Evolutionary conservation across 495 filamentous ascomycete genomes (phyloP).

Genomic region (Penicillium dipodomyicola): DNA sequence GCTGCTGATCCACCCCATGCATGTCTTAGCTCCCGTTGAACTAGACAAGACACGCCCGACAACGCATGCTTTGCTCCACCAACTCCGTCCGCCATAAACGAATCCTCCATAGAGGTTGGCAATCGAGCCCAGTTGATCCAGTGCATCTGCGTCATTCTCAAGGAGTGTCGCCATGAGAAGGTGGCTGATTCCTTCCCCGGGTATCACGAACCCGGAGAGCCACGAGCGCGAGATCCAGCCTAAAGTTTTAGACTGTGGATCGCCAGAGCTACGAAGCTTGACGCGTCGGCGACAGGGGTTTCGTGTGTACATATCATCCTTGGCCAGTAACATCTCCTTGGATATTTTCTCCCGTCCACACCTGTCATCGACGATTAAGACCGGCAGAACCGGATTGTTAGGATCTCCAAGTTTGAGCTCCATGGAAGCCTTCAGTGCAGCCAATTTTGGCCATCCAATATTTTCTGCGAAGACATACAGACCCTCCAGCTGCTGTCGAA

Average conservation of each 20-base stretch:
- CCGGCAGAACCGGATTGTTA: constrained; percentile 10
- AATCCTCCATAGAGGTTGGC: constrained; percentile 81
- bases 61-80: constrained; percentile 80
- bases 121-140: constrained; percentile 61
- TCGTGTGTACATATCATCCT: constrained; percentile 34
- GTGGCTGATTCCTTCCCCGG: constrained; percentile 69
- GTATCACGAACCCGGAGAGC: constrained; percentile 74
- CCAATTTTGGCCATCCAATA: constrained; percentile 49
- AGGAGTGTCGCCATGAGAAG: constrained; percentile 75
- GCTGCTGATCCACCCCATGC: constrained; percentile 75
- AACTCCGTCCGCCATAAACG: constrained; percentile 64
- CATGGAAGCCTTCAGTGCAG: constrained; percentile 31
- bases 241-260: constrained; percentile 24
- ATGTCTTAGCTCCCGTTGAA: constrained; percentile 62
- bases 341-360: background rate
- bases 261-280: constrained; percentile 23
- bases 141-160: constrained; percentile 68
- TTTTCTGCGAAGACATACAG: constrained; percentile 50
- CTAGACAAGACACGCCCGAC: constrained; percentile 73
- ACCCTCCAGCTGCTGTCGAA: constrained; percentile 48
- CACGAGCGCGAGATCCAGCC: constrained; percentile 85
- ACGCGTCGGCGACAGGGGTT: constrained; percentile 31
- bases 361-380: constrained; percentile 1
- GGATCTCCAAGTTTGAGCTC: constrained; percentile 18
- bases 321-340: constrained; percentile 8